Evolutionary conservation across 495 filamentous ascomycete genomes (phyloP).

Genomic region (Neurospora tetraspora): DNA sequence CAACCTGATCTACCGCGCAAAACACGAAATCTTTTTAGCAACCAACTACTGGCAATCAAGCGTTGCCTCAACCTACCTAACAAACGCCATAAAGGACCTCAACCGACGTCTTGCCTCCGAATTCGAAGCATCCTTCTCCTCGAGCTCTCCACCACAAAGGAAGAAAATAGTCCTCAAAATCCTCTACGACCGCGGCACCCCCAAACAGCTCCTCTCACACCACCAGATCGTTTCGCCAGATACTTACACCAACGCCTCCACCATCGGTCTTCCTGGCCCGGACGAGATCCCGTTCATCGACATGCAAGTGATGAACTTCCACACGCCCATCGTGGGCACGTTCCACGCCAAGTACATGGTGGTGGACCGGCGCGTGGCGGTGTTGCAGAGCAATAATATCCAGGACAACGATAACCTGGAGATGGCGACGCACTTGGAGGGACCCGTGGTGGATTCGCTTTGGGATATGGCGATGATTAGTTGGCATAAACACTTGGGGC

Average conservation of each 20-base stretch:
- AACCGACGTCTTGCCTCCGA: slow-evolving; percentile 49
- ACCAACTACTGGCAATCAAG: slow-evolving; percentile 70
- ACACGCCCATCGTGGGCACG: slow-evolving; percentile 61
- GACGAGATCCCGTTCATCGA: slow-evolving; percentile 61
- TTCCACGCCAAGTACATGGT: slow-evolving; percentile 73
- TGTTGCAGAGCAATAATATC: slow-evolving; percentile 68
- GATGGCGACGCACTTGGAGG: slow-evolving; percentile 72
- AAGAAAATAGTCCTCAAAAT: slow-evolving; percentile 56
- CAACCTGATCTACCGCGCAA: slow-evolving; percentile 62
- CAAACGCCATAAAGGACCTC: slow-evolving; percentile 58
- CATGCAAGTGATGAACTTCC: slow-evolving; percentile 64
- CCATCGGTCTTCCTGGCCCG: slow-evolving; percentile 49
- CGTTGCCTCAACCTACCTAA: slow-evolving; percentile 54
- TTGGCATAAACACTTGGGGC: slow-evolving; percentile 55
- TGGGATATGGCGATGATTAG: slow-evolving; percentile 64
- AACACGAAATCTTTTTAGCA: slow-evolving; percentile 60
- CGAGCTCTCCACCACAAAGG: neutral
- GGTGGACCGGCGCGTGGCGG: slow-evolving; percentile 56
- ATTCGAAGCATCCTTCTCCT: slow-evolving; percentile 25
- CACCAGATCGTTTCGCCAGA: slow-evolving; percentile 49
- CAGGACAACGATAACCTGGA: slow-evolving; percentile 70
- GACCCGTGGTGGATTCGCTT: slow-evolving; percentile 62
- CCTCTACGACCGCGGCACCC: slow-evolving; percentile 62
- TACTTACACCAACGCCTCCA: slow-evolving; percentile 40
- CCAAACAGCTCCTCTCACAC: slow-evolving; percentile 52